Conservation (phyloP, 2,329 filamentous ascomycete species). For the Sarocladium kiliense region DNA sequence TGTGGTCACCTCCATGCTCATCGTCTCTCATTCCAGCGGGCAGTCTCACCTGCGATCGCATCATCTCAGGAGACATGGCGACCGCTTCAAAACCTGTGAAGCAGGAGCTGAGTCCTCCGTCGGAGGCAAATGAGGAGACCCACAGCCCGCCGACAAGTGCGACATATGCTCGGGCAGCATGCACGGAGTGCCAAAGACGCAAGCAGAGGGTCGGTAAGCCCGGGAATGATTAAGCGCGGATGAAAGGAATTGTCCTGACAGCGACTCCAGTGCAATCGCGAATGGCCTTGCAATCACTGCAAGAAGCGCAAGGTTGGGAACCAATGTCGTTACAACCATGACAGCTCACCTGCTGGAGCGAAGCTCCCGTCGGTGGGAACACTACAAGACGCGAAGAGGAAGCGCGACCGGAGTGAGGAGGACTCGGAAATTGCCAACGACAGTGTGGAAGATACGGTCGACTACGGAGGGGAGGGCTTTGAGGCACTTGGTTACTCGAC, state of each 20-base stretch:
- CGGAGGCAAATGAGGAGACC: neutral
- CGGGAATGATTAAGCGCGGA: neutral
- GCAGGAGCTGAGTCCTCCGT: slow-evolving; percentile 3
- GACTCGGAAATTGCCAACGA: slow-evolving; percentile 13
- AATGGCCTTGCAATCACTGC: slow-evolving; percentile 35
- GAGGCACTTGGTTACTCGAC: slow-evolving; percentile 30
- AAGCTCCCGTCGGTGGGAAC: slow-evolving; percentile 13
- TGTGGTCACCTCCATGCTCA: too few relatives aligned
- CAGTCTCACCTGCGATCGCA: neutral
- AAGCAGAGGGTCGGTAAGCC: slow-evolving; percentile 29
- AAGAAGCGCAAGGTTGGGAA: slow-evolving; percentile 33
- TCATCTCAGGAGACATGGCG: neutral
- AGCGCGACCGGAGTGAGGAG: slow-evolving; percentile 11
- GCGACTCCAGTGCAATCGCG: slow-evolving; percentile 34
- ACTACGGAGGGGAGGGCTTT: slow-evolving; percentile 22
- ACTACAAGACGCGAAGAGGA: slow-evolving; percentile 10
- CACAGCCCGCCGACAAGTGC: neutral
- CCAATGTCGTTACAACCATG: slow-evolving; percentile 27
- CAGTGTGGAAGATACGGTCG: slow-evolving; percentile 4
- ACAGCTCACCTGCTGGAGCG: slow-evolving; percentile 16
- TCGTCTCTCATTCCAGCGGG: too few relatives aligned
- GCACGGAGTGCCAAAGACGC: slow-evolving; percentile 36
- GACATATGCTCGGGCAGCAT: slow-evolving; percentile 24
- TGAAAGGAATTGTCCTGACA: neutral
- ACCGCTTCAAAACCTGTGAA: neutral